Evolutionary conservation across 1,139 yeast genomes (phyloP).

Genomic region (Arxiozyma slooffiae): DNA sequence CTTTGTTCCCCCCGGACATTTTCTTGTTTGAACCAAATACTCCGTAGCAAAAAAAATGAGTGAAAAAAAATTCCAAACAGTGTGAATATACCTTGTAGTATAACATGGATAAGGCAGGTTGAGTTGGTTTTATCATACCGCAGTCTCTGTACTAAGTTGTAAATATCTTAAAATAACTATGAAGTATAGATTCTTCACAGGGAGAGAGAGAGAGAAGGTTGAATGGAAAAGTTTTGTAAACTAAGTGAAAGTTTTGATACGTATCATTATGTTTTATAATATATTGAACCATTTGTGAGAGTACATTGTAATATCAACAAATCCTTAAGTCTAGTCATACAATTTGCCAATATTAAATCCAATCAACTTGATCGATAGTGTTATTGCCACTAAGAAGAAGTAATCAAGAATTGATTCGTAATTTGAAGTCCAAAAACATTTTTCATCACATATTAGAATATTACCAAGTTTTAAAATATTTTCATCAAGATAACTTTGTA

Average conservation of each 20-base stretch:
- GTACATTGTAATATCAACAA: slow-evolving; percentile 33
- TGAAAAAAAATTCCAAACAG: no score
- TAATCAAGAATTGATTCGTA: slow-evolving; percentile 43
- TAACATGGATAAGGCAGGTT: no score
- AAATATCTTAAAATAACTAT: no score
- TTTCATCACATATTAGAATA: slow-evolving; percentile 70
- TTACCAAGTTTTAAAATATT: slow-evolving; percentile 39
- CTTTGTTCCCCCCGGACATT: no score
- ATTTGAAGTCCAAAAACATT: slow-evolving; percentile 73
- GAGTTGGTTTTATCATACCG: no score
- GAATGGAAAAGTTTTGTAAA: no score
- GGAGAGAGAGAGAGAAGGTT: no score
- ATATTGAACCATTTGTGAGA: slow-evolving; percentile 41
- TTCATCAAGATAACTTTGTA: slow-evolving; percentile 16
- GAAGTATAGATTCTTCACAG: no score
- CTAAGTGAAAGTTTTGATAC: slow-evolving; percentile 59
- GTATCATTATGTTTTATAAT: slow-evolving; percentile 57
- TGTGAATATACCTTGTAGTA: no score
- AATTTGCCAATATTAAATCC: slow-evolving; percentile 35
- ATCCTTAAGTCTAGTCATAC: slow-evolving; percentile 33
- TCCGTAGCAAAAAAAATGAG: no score
- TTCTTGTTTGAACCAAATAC: no score
- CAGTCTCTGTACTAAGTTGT: no score
- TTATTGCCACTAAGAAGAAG: slow-evolving; percentile 34
- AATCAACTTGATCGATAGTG: slow-evolving; percentile 30